phyloP scores from a whole-genome alignment of 805 yeast species.

The Wickerhamiella lipophila region DNA sequence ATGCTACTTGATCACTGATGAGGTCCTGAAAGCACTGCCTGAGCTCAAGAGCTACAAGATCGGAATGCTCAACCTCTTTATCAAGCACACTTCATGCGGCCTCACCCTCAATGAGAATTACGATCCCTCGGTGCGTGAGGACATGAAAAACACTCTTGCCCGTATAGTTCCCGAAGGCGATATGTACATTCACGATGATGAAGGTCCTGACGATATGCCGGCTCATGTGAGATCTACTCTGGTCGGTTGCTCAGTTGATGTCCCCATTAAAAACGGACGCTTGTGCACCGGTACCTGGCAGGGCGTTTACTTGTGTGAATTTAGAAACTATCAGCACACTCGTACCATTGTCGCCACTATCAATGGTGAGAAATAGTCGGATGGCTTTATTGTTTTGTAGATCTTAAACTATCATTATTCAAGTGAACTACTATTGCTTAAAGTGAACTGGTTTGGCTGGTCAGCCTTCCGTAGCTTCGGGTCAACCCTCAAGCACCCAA shows the following conservation, averaged over 20 bases:
- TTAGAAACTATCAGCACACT: constrained; percentile 50
- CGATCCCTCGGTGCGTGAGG: constrained; percentile 64
- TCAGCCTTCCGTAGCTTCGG: too few relatives aligned
- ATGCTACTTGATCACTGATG: constrained; percentile 58
- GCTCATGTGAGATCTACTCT: constrained; percentile 54
- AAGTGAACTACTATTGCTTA: too few relatives aligned
- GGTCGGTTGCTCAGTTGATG: constrained; percentile 50
- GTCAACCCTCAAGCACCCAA: too few relatives aligned
- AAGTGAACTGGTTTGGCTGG: not conserved
- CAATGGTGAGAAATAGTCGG: constrained; percentile 37
- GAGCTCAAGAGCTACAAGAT: constrained; percentile 46
- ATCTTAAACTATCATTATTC: too few relatives aligned
- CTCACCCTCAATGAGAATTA: constrained; percentile 66
- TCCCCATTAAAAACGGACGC: constrained; percentile 58
- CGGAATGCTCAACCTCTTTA: constrained; percentile 53
- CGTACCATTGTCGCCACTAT: constrained; percentile 62
- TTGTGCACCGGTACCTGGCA: constrained; percentile 77
- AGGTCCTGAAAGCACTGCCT: constrained; percentile 43
- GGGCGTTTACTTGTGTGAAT: constrained; percentile 66
- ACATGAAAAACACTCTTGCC: constrained; percentile 52
- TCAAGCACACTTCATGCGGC: constrained; percentile 73
- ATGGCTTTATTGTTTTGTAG: too few relatives aligned
- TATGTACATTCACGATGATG: constrained; percentile 51
- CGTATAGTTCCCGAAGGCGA: constrained; percentile 55
- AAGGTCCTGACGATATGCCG: constrained; percentile 74